phyloP scores from a whole-genome alignment of 441 rosid species.

The Gossypium trilobum region DNA sequence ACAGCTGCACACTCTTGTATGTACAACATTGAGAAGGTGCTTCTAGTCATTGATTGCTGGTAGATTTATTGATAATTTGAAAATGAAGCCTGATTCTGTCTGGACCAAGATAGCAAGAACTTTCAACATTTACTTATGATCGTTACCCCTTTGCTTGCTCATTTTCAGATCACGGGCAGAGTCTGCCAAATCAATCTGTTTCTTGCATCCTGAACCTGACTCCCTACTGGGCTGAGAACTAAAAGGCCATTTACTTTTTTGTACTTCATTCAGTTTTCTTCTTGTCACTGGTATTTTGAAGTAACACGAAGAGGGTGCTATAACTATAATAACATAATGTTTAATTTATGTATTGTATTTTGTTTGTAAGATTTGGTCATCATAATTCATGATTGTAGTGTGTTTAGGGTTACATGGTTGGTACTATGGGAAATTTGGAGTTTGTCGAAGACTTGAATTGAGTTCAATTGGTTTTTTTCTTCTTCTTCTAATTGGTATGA shows the following conservation, averaged over 20 bases:
- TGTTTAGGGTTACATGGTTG: not conserved
- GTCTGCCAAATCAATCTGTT: not conserved
- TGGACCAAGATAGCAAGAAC: not conserved
- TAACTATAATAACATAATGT: too few relatives aligned
- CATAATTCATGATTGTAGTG: not conserved
- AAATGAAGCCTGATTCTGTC: not conserved
- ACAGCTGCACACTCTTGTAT: not conserved
- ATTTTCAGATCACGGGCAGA: not conserved
- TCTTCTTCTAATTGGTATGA: not conserved
- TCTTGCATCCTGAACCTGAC: not conserved
- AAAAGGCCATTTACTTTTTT: too few relatives aligned
- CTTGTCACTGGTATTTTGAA: too few relatives aligned
- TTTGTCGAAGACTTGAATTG: not conserved
- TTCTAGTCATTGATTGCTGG: not conserved
- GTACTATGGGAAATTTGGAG: not conserved
- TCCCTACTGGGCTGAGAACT: too few relatives aligned
- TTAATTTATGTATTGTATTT: too few relatives aligned
- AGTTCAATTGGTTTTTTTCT: not conserved
- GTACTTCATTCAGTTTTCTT: too few relatives aligned
- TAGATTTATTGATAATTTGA: not conserved
- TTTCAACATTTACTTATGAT: not conserved
- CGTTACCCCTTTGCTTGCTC: not conserved
- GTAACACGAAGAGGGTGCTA: too few relatives aligned
- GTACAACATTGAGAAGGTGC: not conserved
- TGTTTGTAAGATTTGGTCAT: too few relatives aligned